phyloP scores from a whole-genome alignment of 371 early-diverging fungal genomes.

The Mucor mucedo region DNA sequence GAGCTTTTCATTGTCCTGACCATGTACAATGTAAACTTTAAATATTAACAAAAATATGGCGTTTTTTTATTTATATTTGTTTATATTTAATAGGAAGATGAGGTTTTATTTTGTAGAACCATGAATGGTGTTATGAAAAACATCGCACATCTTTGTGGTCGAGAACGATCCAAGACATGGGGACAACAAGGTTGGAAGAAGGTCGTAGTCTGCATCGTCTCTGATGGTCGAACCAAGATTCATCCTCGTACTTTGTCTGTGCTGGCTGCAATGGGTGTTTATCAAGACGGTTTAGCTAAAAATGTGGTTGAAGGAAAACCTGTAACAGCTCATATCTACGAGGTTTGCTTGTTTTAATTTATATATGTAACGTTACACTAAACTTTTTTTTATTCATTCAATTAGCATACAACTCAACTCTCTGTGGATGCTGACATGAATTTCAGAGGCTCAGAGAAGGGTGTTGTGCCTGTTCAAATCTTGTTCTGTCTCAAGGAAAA shows the following conservation, averaged over 20 bases:
- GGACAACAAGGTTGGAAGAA: constrained; percentile 76
- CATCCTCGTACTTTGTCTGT: constrained; percentile 70
- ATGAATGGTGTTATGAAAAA: constrained; percentile 77
- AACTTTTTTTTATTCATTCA: neutral
- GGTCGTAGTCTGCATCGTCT: constrained; percentile 72
- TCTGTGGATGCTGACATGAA: constrained; percentile 68
- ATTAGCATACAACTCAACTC: constrained; percentile 79
- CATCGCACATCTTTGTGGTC: constrained; percentile 70
- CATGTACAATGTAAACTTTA: constrained; percentile 71
- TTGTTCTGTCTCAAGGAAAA: constrained; percentile 82
- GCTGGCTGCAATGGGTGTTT: constrained; percentile 81
- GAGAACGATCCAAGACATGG: constrained; percentile 64
- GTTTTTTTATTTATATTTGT: neutral
- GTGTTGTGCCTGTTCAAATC: constrained; percentile 79
- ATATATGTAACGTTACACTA: constrained; percentile 23
- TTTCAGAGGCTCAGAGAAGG: constrained; percentile 65
- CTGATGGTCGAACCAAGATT: constrained; percentile 69
- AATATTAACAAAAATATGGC: neutral
- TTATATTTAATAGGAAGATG: constrained; percentile 59
- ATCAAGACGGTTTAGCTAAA: constrained; percentile 81
- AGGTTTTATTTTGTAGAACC: constrained; percentile 72
- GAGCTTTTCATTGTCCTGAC: constrained; percentile 75
- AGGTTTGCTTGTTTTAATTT: constrained; percentile 44
- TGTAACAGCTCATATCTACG: constrained; percentile 81
- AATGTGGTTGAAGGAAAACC: constrained; percentile 68